A percentile compares a stretch with the other conserved stretches of the same genome.
These are phyloP conservation scores for Przewalskia tangutica DNA, from an alignment of 257 asterid species.

Conservation along the genomic window DNA sequence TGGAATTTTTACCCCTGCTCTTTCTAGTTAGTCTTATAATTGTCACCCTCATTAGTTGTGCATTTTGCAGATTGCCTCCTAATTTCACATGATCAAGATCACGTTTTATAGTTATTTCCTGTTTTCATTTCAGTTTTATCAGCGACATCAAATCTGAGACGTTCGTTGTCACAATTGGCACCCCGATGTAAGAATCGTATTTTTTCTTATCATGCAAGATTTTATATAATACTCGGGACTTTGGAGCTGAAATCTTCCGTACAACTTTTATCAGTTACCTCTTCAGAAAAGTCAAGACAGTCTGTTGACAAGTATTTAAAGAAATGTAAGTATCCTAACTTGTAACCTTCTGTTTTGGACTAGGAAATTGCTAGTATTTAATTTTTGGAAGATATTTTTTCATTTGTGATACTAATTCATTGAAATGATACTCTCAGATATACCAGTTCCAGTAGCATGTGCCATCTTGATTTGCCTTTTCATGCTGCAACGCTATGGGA, in stretches of 20 bases:
- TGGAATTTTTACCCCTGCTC: constrained; percentile 85
- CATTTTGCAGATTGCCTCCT: not conserved
- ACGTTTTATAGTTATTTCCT: not conserved
- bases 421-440: constrained; percentile 35
- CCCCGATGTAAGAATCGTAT: constrained; percentile 38
- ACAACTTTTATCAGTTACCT: constrained; percentile 28
- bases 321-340: constrained; percentile 44
- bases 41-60: not conserved
- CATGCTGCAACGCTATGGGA: constrained; percentile 81
- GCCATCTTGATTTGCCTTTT: constrained; percentile 78
- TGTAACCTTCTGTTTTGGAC: not conserved
- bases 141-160: constrained; percentile 61
- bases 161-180: constrained; percentile 63
- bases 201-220: not conserved
- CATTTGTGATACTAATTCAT: constrained; percentile 9
- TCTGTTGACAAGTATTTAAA: constrained; percentile 33
- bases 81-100: not conserved
- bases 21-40: constrained; percentile 51
- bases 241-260: not conserved
- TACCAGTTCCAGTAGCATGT: constrained; percentile 81
- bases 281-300: constrained; percentile 42
- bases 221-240: not conserved
- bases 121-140: constrained; percentile 51
- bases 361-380: not conserved
- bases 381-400: not conserved